Evolutionary conservation across 208 protist genomes (phyloP), one percentile per base, ranked within the genome.

Genomic region (Endotrypanum monterogeii): DNA sequence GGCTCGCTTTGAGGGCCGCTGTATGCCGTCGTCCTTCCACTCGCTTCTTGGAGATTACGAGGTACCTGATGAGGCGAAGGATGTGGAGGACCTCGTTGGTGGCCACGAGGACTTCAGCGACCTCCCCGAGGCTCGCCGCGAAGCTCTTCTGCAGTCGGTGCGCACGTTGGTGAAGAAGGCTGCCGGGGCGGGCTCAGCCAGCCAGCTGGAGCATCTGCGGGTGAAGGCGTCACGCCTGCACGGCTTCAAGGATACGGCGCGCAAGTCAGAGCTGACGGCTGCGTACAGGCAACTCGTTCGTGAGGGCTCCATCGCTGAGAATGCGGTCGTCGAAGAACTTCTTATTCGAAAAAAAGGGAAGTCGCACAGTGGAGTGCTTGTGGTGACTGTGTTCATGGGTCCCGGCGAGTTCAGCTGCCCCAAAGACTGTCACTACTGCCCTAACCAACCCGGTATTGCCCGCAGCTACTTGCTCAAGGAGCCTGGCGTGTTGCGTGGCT

Each of bases 391-490:
- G 4, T 96, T 98, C 73, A 97, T 96, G 76, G 93, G 90, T n/a
- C 93, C 94, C 0, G 88, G 94, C 3, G 78, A 88, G 80, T 98
- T 98, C 76, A 95, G 88, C 18, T 98, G 96, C 85, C 90, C 91
- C 28, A 97, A 96, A 84, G 89, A 98, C 69, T 98, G 96, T 78
- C 79, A 98, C 81, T 98, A 98, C 87, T 98, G 96, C 86, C 96
- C 96, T 3, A 96, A 95, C 72, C 89, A 98, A 75, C 96, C 96
- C 14, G 93, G 91, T 18, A 88, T 97, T 48, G 92, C 96, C 18
- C 89, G 93, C 16, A 95, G 89, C 52, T 98, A 98, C 77, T 68
- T 98, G 57, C 78, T 96, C 46, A 95, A 97, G 79, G 94, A 98
- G 80, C 96, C 96, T 2, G 96, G 87, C 28, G 94, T 98, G 63